These are phyloP conservation scores for Leonotis leonurus DNA, from an alignment of 257 asterid genomes.

Conservation along the genomic window DNA sequence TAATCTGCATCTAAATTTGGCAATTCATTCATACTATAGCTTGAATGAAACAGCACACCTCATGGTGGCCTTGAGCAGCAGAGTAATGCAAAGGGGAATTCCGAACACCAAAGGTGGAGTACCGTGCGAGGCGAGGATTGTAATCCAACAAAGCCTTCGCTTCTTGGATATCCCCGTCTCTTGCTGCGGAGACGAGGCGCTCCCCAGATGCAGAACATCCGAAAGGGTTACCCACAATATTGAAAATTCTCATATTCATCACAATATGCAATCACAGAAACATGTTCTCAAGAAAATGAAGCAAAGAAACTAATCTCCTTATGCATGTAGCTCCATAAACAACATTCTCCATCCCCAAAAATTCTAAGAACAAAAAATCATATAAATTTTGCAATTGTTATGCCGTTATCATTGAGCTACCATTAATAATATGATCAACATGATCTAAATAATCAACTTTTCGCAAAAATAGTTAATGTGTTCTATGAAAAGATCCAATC, in stretches of 20 bases:
- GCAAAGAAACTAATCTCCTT: background rate
- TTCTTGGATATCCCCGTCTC: conserved; percentile 90
- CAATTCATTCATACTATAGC: background rate
- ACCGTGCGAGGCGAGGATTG: conserved; percentile 73
- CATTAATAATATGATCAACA: background rate
- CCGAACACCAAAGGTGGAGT: conserved; percentile 79
- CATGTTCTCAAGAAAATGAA: background rate
- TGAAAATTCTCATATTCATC: conserved; percentile 50
- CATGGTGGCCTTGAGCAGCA: conserved; percentile 89
- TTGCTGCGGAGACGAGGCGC: conserved; percentile 82
- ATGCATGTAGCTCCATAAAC: background rate
- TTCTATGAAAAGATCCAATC: conserved; percentile 32
- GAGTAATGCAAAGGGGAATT: conserved; percentile 88
- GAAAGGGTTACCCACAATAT: conserved; percentile 77
- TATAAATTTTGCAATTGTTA: background rate
- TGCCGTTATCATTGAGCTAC: background rate
- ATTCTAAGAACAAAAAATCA: background rate
- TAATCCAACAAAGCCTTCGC: conserved; percentile 86
- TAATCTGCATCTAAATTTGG: background rate
- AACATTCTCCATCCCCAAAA: background rate
- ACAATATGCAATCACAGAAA: conserved; percentile 14
- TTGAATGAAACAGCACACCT: conserved; percentile 37
- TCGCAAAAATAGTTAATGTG: conserved; percentile 17
- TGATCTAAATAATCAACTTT: conserved; percentile 15
- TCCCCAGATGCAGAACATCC: conserved; percentile 97